Evolutionary conservation across 2,329 filamentous ascomycete genomes (phyloP).

Genomic region (Ceratocystis colombiana): DNA sequence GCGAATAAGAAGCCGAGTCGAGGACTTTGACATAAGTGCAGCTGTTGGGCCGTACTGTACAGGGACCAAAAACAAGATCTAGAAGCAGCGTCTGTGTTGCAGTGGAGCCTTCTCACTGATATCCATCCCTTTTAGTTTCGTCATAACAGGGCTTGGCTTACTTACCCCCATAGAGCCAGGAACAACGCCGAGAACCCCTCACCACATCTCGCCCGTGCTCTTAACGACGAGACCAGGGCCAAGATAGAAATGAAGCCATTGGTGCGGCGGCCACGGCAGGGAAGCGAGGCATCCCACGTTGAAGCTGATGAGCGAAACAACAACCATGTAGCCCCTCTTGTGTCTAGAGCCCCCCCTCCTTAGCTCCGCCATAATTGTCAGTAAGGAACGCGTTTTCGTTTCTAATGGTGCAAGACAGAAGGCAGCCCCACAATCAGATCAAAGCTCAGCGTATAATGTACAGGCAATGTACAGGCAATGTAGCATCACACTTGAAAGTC

Average conservation of each 20-base stretch:
- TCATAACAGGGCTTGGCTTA: not conserved
- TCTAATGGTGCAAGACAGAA: not conserved
- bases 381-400: not conserved
- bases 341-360: not conserved
- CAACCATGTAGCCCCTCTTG: not conserved
- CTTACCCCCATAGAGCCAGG: not conserved
- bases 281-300: not conserved
- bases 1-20: not conserved
- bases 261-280: not conserved
- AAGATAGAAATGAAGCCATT: not conserved
- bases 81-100: conserved; percentile 7
- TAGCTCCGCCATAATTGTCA: not conserved
- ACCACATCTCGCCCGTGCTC: not conserved
- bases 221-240: not conserved
- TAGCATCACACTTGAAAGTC: not conserved
- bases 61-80: not conserved
- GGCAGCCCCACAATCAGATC: conserved; percentile 9
- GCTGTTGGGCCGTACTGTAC: not conserved
- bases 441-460: conserved; percentile 5
- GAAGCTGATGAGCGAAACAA: not conserved
- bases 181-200: conserved; percentile 9
- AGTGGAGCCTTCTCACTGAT: not conserved
- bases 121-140: not conserved
- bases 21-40: not conserved
- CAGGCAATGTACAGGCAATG: not conserved